Evolutionary conservation across 2,329 filamentous ascomycete species (phyloP).

Genomic region (Fusarium cyanostomum): DNA sequence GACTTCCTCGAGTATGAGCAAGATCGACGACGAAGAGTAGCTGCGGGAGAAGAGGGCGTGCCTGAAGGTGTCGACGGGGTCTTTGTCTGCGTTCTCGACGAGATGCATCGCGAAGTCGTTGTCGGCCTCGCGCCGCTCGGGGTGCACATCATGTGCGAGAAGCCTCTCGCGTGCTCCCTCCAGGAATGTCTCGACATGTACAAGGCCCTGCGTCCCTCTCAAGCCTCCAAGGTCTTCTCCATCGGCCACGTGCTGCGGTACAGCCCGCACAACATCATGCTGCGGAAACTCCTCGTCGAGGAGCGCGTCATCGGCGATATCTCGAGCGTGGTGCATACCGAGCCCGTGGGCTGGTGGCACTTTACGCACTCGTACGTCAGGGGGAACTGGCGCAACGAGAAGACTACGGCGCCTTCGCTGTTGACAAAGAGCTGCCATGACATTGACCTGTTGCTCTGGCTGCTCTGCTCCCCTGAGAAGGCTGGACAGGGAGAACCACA

Average conservation of each 20-base stretch:
- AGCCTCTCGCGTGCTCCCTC: conserved; percentile 85
- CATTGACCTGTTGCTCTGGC: conserved; percentile 91
- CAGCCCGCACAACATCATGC: conserved; percentile 87
- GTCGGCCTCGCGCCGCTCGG: conserved; percentile 74
- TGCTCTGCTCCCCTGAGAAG: conserved; percentile 76
- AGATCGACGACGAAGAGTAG: conserved; percentile 63
- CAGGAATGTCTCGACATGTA: conserved; percentile 82
- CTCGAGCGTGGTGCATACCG: conserved; percentile 87
- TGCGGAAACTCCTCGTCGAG: conserved; percentile 80
- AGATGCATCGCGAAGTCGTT: conserved; percentile 86
- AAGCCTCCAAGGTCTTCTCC: conserved; percentile 71
- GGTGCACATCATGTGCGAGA: conserved; percentile 93
- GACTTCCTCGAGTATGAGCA: conserved; percentile 80
- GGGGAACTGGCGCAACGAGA: conserved; percentile 91
- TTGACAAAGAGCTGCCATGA: conserved; percentile 97
- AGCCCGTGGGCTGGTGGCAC: conserved; percentile 97
- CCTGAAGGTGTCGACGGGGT: conserved; percentile 68
- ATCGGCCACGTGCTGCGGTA: conserved; percentile 95
- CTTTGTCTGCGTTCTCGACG: conserved; percentile 79
- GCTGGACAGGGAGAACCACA: conserved; percentile 65
- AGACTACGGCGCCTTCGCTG: conserved; percentile 79
- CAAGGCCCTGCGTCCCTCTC: conserved; percentile 57
- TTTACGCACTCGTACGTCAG: conserved; percentile 91
- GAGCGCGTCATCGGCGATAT: conserved; percentile 84
- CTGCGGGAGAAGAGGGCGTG: conserved; percentile 57